A percentile compares a stretch with the other conserved stretches of the same genome.
phyloP scores from a whole-genome alignment of 78 protist genomes.

The Dictyostelium purpureum region DNA sequence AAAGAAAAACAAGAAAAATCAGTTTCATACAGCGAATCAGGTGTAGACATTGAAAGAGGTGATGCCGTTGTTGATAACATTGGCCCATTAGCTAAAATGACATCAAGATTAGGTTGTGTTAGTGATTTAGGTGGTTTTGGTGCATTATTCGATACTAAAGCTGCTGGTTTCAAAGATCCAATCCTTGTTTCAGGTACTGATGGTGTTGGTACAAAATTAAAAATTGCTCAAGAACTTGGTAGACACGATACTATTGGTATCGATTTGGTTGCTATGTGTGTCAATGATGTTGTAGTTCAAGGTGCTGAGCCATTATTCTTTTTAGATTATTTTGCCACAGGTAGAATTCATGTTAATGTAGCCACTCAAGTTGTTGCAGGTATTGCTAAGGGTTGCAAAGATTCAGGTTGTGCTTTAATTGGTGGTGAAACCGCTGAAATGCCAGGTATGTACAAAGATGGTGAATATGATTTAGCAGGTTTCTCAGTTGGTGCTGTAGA shows the following conservation, averaged over 20 bases:
- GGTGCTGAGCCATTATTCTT: conserved; percentile 96
- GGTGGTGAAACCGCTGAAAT: conserved; percentile 96
- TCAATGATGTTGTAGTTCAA: conserved; percentile 90
- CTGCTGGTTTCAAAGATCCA: conserved; percentile 89
- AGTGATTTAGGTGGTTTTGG: conserved; percentile 93
- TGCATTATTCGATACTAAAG: conserved; percentile 87
- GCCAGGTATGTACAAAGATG: conserved; percentile 92
- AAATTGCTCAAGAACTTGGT: conserved; percentile 84
- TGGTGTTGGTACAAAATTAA: conserved; percentile 95
- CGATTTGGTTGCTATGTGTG: conserved; percentile 95
- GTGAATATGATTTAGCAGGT: conserved; percentile 94
- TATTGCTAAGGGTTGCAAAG: conserved; percentile 86
- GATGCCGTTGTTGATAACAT: conserved; percentile 86
- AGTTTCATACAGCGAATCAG: conserved; percentile 85
- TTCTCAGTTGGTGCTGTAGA: conserved; percentile 92
- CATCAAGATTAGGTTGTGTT: conserved; percentile 84
- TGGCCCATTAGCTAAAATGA: conserved; percentile 80
- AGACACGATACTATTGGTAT: conserved; percentile 85
- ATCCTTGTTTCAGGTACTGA: conserved; percentile 92
- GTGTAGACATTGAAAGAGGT: conserved; percentile 91
- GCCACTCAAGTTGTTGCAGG: conserved; percentile 87
- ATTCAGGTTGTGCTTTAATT: conserved; percentile 86
- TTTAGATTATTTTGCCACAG: conserved; percentile 94
- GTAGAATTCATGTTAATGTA: conserved; percentile 79
- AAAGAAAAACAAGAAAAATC: not conserved